Base-by-base conservation (phyloP, 768 basidiomycete species). In the Tulasnella sp. region DNA sequence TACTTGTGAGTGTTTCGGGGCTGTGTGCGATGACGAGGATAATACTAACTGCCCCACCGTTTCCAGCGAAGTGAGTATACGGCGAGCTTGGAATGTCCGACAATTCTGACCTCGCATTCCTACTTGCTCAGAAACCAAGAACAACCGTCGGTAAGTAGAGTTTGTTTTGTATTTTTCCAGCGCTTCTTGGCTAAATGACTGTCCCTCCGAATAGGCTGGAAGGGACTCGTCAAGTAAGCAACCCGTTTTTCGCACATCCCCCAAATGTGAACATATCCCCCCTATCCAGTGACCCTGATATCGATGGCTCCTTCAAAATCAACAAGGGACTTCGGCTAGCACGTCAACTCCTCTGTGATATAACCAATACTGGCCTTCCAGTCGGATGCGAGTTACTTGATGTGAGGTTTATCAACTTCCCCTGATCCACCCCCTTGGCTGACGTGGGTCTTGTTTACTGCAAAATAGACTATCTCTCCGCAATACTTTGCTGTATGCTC, bases 341-440 rank as follows among this genome's bases (percentile, higher is more conserved):
- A 0, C 90, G 98, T 58, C 91, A 96, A 83, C 89, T 99, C 42
- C 92, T 99, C 71, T 93, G 94, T 82, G 95, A 98, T 85, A 89
- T 99, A 82, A 97, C 96, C 42, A 88, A 93, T 80, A 86, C 94
- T 71, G 97, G 97, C 76, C 87, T 99, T 52, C 96, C 98, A 12
- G 95, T 98, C 42, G 98, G 97, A 7, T 95, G 93, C 80, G 97
- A 99, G 85, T 89, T 99, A 3, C 91, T 98, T 77, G 97, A 98
- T 85, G 76, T 77, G 76, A 62, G 76, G 18, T 12, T 75, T 36
- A 10, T 36, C 0, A 18, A 5, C 10, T 39, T 36, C 42, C 42
- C n/a, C n/a, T n/a, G 19, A 1, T 9, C 48, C 19, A 42, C 2
- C 40, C 9, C 38, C 42, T 14, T 9, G 44, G 5, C 31, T 36